These are phyloP conservation scores for Letharia lupina DNA, from an alignment of 495 filamentous ascomycete species.

Conservation along the genomic window DNA sequence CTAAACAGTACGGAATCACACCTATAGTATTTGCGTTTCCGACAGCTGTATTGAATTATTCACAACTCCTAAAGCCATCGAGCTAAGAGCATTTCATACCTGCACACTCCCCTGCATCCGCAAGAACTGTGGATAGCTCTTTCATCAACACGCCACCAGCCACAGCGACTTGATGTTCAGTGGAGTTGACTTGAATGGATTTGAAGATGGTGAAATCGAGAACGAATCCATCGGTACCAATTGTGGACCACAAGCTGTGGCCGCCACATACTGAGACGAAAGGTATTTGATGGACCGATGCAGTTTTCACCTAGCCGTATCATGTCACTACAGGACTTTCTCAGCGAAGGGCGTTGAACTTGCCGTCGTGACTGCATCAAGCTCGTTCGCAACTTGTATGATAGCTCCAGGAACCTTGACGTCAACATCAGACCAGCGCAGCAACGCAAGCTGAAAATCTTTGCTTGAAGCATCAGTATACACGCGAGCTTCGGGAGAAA, in stretches of 20 bases:
- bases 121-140: slow-evolving; percentile 24
- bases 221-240: slow-evolving; percentile 27
- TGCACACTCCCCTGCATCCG: slow-evolving; percentile 20
- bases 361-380: slow-evolving; percentile 15
- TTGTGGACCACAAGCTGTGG: slow-evolving; percentile 32
- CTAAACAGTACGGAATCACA: slow-evolving; percentile 29
- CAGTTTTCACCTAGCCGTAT: slow-evolving; percentile 22
- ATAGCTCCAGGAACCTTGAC: slow-evolving; percentile 23
- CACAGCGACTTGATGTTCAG: slow-evolving; percentile 22
- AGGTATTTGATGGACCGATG: slow-evolving; percentile 22
- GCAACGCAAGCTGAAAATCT: too few relatives aligned
- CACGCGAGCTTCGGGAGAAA: too few relatives aligned
- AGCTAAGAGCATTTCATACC: slow-evolving; percentile 10
- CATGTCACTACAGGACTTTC: not conserved
- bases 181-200: slow-evolving; percentile 23
- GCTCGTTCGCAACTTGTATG: slow-evolving; percentile 22
- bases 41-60: slow-evolving; percentile 22
- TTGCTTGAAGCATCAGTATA: too few relatives aligned
- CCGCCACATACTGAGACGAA: slow-evolving; percentile 32
- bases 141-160: slow-evolving; percentile 30
- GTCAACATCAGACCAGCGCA: slow-evolving; percentile 25
- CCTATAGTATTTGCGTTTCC: slow-evolving; percentile 31
- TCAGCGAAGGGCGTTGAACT: not conserved
- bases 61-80: not conserved
- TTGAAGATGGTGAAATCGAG: slow-evolving; percentile 31